Conservation (phyloP, 2,329 filamentous ascomycete genomes). For the Fusarium setosum region DNA sequence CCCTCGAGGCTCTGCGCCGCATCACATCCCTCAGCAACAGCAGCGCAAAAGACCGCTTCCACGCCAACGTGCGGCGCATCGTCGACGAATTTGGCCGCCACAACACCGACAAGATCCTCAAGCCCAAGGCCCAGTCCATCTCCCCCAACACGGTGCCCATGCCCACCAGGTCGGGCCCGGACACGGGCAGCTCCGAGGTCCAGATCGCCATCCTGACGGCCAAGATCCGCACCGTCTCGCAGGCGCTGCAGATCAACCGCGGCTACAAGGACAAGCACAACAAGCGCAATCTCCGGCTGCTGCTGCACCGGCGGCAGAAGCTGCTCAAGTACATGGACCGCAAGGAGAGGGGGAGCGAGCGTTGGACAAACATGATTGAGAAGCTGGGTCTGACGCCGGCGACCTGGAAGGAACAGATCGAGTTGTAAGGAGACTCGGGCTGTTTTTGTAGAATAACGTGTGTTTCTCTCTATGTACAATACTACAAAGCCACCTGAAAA, state of each 20-base stretch:
- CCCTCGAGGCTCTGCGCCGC: slow-evolving; percentile 79
- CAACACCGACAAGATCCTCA: slow-evolving; percentile 80
- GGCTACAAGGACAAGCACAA: slow-evolving; percentile 92
- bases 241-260: slow-evolving; percentile 73
- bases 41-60: slow-evolving; percentile 80
- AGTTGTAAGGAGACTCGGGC: slow-evolving; percentile 41
- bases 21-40: slow-evolving; percentile 84
- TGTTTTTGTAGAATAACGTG: slow-evolving; percentile 56
- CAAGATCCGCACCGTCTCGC: slow-evolving; percentile 87
- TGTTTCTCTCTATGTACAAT: slow-evolving; percentile 63
- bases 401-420: slow-evolving; percentile 91
- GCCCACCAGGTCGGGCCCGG: slow-evolving; percentile 78
- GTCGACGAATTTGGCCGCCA: slow-evolving; percentile 91
- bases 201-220: slow-evolving; percentile 95
- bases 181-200: slow-evolving; percentile 97
- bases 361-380: slow-evolving; percentile 88
- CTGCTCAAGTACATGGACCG: slow-evolving; percentile 85
- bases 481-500: slow-evolving; percentile 50
- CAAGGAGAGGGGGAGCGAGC: slow-evolving; percentile 90
- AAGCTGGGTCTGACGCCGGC: slow-evolving; percentile 88
- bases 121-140: slow-evolving; percentile 67
- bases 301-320: slow-evolving; percentile 92
- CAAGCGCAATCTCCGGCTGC: slow-evolving; percentile 86
- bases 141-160: slow-evolving; percentile 52
- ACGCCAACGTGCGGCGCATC: slow-evolving; percentile 86